A percentile compares a stretch with the other conserved stretches of the same genome.
Conservation (phyloP, 1,284 basidiomycete genomes). For the Exobasidium rhododendri region DNA sequence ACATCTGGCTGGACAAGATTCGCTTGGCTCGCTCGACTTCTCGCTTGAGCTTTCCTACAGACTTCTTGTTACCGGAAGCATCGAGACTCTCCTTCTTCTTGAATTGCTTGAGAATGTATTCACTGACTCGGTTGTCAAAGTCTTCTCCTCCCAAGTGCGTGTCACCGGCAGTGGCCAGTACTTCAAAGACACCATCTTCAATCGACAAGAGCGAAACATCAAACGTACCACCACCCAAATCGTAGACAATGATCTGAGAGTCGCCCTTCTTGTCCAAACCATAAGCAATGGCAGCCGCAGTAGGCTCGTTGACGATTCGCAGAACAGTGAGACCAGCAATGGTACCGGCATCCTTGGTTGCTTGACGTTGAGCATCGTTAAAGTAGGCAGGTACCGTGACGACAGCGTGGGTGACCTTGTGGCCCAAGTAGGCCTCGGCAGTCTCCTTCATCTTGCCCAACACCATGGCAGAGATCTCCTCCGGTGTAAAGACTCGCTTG, state of each 20-base stretch:
- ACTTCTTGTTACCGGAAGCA: conserved; percentile 78
- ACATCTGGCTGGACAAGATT: conserved; percentile 78
- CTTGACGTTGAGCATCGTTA: conserved; percentile 98
- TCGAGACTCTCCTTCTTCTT: conserved; percentile 60
- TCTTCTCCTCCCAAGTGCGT: conserved; percentile 99
- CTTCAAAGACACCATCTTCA: conserved; percentile 92
- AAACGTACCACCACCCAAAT: conserved; percentile 97
- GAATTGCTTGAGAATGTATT: conserved; percentile 55
- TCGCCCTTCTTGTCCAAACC: conserved; percentile 94
- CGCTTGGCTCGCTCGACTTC: conserved; percentile 99
- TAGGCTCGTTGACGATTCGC: conserved; percentile 98
- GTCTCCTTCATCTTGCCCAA: conserved; percentile 98
- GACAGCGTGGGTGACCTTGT: conserved; percentile 91
- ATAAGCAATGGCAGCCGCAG: conserved; percentile 90
- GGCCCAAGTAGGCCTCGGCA: conserved; percentile 93
- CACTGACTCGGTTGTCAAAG: conserved; percentile 76
- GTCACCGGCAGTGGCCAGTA: conserved; percentile 95
- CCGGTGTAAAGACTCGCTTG: conserved; percentile 60
- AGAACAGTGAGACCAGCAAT: conserved; percentile 94
- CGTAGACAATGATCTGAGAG: conserved; percentile 94
- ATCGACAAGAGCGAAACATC: conserved; percentile 97
- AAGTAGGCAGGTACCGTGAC: conserved; percentile 89
- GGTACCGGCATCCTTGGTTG: conserved; percentile 95
- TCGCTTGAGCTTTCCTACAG: conserved; percentile 93
- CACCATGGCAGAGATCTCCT: conserved; percentile 92